Evolutionary conservation across 2,329 filamentous ascomycete genomes (phyloP), one percentile per base, ranked within the genome.

Genomic region (Fusarium anthophilum): DNA sequence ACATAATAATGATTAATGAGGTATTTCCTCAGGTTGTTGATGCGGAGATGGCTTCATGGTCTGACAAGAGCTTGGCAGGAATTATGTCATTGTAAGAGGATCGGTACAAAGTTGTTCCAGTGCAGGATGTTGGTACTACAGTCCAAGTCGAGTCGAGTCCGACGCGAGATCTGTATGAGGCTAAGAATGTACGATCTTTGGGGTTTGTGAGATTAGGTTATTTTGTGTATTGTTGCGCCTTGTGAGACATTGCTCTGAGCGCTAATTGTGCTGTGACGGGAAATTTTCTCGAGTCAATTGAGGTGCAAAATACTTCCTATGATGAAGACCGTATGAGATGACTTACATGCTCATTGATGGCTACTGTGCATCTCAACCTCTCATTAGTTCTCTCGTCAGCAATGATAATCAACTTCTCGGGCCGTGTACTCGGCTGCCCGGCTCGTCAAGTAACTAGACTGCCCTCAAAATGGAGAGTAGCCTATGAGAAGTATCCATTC

Each of bases 91-190:
- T 64, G 20, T 54, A 54, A 55, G n/a, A 58, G 35, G 56, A 38
- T 26, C 75, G 75, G 75, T 50, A 13, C 51, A 77, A 77, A 14
- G 64, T 74, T 77, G 57, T 77, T 77, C 75, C 75, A 71, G 65
- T 48, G 53, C 65, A 58, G 12, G 20, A 47, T 54, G 26, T 22
- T 41, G 8, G 24, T 26, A 12, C 18, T 32, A 30, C 9, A 57
- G 26, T 45, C 11, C 2, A 45, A 28, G 24, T 57, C 39, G 10
- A 41, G 32, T 22, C 22, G 35, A 41, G 22, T 53, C 13, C 6
- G 18, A 22, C 1, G 44, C n/a, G 30, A 17, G 28, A 22, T 37
- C 26, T 51, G 17, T n/a, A n/a, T 30, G 4, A 43, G 20, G 30
- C 22, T 32, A 39, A 26, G 24, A 43, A 43, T 54, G 45, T 18